A percentile compares a stretch with the other conserved stretches of the same genome.
Conservation (phyloP, 257 asterid species). For the Mentha longifolia region DNA sequence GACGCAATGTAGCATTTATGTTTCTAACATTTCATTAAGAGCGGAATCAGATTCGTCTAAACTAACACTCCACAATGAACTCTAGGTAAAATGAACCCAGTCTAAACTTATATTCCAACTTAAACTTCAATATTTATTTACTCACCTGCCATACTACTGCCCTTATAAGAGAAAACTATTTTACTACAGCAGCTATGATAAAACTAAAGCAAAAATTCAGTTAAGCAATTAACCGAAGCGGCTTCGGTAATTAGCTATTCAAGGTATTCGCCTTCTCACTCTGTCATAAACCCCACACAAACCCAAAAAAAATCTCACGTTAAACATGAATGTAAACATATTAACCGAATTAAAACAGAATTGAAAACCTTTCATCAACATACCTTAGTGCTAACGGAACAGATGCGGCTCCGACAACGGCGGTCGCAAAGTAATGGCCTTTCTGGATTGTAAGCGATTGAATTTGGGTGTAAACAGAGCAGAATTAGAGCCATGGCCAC, state of each 20-base stretch:
- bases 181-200: background rate
- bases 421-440: conserved; percentile 44
- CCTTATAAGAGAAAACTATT: background rate
- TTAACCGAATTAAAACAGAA: conserved; percentile 3
- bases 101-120: background rate
- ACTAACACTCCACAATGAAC: conserved; percentile 6
- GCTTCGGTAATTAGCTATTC: conserved; percentile 17
- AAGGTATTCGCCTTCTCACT: conserved; percentile 4
- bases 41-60: background rate
- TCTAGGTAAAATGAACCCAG: conserved; percentile 18
- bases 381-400: conserved; percentile 55
- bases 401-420: conserved; percentile 45
- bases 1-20: background rate
- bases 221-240: conserved; percentile 8
- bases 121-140: conserved; percentile 9
- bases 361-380: background rate
- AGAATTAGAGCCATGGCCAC: conserved; percentile 19
- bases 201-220: conserved; percentile 1
- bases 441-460: conserved; percentile 47
- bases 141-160: background rate
- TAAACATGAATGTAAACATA: background rate
- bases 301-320: background rate
- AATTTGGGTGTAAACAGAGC: conserved; percentile 35
- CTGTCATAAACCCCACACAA: background rate
- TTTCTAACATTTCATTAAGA: conserved; percentile 13